A percentile compares a stretch with the other conserved stretches of the same genome.
These are phyloP conservation scores for Butyriboletus loyo DNA, from an alignment of 768 basidiomycete genomes.

Conservation along the genomic window DNA sequence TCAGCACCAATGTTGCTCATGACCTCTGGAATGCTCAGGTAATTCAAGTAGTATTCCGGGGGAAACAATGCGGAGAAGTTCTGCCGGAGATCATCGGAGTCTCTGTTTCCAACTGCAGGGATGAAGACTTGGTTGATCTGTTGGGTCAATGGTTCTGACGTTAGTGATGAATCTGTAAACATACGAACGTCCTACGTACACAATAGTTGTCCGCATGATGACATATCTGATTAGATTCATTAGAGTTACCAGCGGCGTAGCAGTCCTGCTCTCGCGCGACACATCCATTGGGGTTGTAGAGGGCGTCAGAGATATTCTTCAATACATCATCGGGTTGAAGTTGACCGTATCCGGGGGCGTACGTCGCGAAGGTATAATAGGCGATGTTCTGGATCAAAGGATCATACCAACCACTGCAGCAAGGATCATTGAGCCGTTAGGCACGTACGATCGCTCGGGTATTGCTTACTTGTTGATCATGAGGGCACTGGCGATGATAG, in stretches of 20 bases:
- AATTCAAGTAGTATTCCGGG: slow-evolving; percentile 52
- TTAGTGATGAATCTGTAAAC: neutral
- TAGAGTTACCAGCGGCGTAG: slow-evolving; percentile 48
- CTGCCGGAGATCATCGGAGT: slow-evolving; percentile 58
- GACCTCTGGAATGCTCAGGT: slow-evolving; percentile 38
- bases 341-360: slow-evolving; percentile 67
- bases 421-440: neutral
- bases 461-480: slow-evolving; percentile 58
- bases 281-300: slow-evolving; percentile 49
- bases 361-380: slow-evolving; percentile 55
- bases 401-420: slow-evolving; percentile 59
- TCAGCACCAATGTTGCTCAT: slow-evolving; percentile 52
- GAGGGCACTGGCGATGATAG: slow-evolving; percentile 53
- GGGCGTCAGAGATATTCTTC: slow-evolving; percentile 45
- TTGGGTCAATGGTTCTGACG: neutral
- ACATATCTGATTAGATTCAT: slow-evolving; percentile 50
- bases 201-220: slow-evolving; percentile 51
- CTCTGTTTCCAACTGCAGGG: slow-evolving; percentile 51
- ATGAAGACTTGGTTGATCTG: slow-evolving; percentile 46
- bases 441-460: neutral
- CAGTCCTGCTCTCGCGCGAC: slow-evolving; percentile 53
- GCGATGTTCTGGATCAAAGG: slow-evolving; percentile 61
- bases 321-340: slow-evolving; percentile 49
- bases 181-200: slow-evolving; percentile 36
- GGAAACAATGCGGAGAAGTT: slow-evolving; percentile 52